phyloP scores from a whole-genome alignment of 2,329 filamentous ascomycete genomes.

The Aspergillus calidoustus region DNA sequence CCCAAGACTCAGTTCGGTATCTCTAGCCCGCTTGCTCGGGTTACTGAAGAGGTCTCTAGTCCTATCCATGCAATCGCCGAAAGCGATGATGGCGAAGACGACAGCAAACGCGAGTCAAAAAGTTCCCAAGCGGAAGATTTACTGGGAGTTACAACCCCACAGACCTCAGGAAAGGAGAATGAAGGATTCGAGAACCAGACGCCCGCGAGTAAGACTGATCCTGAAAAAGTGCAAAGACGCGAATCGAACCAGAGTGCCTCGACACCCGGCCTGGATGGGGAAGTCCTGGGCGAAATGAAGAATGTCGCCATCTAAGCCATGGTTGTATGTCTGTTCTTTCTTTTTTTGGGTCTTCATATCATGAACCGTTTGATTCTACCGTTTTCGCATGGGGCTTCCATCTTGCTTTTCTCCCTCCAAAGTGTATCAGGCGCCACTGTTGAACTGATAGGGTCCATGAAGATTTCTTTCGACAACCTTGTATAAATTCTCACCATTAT shows the following conservation, averaged over 20 bases:
- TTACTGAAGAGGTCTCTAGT: slow-evolving; percentile 50
- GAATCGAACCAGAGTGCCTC: slow-evolving; percentile 35
- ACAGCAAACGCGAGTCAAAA: slow-evolving; percentile 34
- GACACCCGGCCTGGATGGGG: slow-evolving; percentile 38
- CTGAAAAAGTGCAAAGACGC: slow-evolving; percentile 37
- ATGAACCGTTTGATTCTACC: slow-evolving; percentile 17
- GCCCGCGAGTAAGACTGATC: slow-evolving; percentile 29
- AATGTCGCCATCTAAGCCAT: slow-evolving; percentile 49
- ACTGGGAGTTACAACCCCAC: slow-evolving; percentile 46
- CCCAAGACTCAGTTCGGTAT: slow-evolving; percentile 50
- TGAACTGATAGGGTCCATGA: slow-evolving; percentile 31
- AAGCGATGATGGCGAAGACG: slow-evolving; percentile 39
- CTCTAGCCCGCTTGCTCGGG: slow-evolving; percentile 52
- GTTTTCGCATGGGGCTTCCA: slow-evolving; percentile 13
- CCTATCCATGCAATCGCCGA: slow-evolving; percentile 39
- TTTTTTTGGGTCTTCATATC: slow-evolving; percentile 20
- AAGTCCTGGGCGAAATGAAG: slow-evolving; percentile 53
- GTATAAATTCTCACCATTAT: slow-evolving; percentile 39
- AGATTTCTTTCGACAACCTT: slow-evolving; percentile 30
- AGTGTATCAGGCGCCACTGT: slow-evolving; percentile 31
- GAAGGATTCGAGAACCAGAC: slow-evolving; percentile 30
- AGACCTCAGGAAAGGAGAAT: slow-evolving; percentile 41
- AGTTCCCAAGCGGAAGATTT: slow-evolving; percentile 43
- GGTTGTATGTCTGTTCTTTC: slow-evolving; percentile 19
- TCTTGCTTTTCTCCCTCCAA: slow-evolving; percentile 13